phyloP scores from a whole-genome alignment of 805 yeast species.

The Kazachstania viticola region DNA sequence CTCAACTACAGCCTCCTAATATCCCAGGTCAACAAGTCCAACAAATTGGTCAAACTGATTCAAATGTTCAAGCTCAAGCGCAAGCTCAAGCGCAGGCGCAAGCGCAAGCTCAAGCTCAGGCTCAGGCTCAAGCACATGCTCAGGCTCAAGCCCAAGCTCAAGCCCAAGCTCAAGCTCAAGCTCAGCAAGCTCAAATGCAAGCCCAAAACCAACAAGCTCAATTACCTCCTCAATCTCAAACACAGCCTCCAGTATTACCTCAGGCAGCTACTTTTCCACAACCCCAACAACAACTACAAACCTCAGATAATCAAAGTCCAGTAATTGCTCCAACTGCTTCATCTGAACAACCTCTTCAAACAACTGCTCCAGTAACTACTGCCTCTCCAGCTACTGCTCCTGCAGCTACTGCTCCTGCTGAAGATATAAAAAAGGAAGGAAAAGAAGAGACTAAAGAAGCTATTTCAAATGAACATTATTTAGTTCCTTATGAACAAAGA shows the following conservation, averaged over 20 bases:
- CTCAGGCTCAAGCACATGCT: background rate
- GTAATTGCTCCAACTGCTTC: background rate
- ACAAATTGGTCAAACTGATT: background rate
- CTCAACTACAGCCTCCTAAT: conserved; percentile 6
- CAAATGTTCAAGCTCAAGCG: background rate
- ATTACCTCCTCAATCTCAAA: background rate
- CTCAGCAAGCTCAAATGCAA: background rate
- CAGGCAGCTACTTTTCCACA: background rate
- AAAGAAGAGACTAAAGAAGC: no score
- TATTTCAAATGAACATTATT: conserved; percentile 16
- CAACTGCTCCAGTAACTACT: conserved; percentile 2
- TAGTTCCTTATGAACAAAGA: conserved; percentile 31
- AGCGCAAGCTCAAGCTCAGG: background rate
- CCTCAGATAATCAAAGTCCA: background rate
- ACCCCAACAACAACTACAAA: background rate
- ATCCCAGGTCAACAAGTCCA: background rate
- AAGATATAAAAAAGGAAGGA: conserved; percentile 7
- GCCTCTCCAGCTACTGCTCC: conserved; percentile 8
- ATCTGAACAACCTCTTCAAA: background rate
- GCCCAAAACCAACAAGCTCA: background rate
- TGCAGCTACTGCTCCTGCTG: conserved; percentile 4
- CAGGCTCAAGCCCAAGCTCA: background rate
- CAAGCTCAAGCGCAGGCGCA: no score
- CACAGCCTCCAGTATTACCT: background rate
- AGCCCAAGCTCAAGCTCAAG: background rate